Evolutionary conservation across 202 grass and related monocot genomes (phyloP).

Genomic region (Carex sylvatica): DNA sequence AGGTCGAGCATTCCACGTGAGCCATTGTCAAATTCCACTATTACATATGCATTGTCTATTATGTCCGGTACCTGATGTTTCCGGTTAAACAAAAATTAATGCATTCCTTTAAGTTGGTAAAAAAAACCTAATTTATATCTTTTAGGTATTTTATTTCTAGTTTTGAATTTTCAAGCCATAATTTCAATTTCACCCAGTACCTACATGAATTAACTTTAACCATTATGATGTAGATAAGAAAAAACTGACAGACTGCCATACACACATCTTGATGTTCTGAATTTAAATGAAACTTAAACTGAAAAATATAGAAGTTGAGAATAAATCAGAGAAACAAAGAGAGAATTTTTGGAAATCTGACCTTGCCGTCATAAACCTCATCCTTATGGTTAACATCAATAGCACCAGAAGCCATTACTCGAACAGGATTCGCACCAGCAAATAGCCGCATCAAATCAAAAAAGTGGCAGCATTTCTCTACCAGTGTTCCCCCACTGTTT

Average conservation of each 20-base stretch:
- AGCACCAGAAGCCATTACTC: conserved; percentile 91
- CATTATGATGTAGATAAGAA: background rate
- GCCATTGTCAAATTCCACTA: conserved; percentile 89
- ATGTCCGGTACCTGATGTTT: conserved; percentile 80
- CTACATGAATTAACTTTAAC: background rate
- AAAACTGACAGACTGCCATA: background rate
- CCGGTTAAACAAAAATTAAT: background rate
- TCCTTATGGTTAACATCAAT: conserved; percentile 95
- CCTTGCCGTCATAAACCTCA: conserved; percentile 91
- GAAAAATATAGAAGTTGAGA: background rate
- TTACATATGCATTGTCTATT: conserved; percentile 96
- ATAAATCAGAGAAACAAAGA: background rate
- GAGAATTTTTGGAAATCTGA: conserved; percentile 27
- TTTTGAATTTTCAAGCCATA: background rate
- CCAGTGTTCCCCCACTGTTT: conserved; percentile 89
- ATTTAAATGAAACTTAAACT: conserved; percentile 3
- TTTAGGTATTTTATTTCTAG: conserved; percentile 1
- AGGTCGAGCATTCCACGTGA: conserved; percentile 92
- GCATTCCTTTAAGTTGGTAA: background rate
- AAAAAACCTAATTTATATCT: background rate
- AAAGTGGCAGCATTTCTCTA: conserved; percentile 97
- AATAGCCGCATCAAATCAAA: conserved; percentile 94
- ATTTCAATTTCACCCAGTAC: conserved; percentile 15
- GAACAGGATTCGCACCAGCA: conserved; percentile 78
- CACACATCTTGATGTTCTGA: background rate